A percentile compares a stretch with the other conserved stretches of the same genome.
Evolutionary conservation across 352 stramenopile species (phyloP).

Genomic region (Pythium aristosporum): DNA sequence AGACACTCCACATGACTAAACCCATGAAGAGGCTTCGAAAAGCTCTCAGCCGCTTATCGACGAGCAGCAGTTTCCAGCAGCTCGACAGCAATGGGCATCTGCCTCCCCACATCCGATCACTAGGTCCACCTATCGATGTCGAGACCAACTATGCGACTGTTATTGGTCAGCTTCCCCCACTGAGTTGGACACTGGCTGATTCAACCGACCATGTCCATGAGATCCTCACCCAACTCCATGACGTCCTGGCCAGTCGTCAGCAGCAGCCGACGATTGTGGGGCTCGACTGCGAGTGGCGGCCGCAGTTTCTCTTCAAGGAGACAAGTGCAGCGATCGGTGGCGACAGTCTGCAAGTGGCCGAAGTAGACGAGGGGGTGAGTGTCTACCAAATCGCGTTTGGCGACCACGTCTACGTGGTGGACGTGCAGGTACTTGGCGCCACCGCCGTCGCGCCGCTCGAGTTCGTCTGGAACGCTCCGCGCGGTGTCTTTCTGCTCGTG

Average conservation of each 20-base stretch:
- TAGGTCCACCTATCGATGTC: constrained; percentile 11
- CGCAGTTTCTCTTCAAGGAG: constrained; percentile 41
- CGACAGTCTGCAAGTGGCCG: too few relatives aligned
- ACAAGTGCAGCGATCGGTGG: too few relatives aligned
- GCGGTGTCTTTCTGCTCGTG: constrained; percentile 38
- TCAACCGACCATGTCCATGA: constrained; percentile 7
- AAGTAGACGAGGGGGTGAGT: constrained; percentile 39
- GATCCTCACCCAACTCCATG: background rate
- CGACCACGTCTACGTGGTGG: constrained; percentile 50
- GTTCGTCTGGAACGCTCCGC: constrained; percentile 36
- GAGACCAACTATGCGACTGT: constrained; percentile 2
- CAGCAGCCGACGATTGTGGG: constrained; percentile 32
- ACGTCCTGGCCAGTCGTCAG: background rate
- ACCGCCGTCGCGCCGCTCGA: constrained; percentile 35
- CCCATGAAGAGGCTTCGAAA: constrained; percentile 54
- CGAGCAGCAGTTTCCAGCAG: background rate
- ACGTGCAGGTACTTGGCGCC: constrained; percentile 48
- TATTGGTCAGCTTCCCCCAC: background rate
- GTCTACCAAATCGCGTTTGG: constrained; percentile 52
- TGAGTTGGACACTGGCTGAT: constrained; percentile 12
- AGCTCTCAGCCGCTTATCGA: background rate
- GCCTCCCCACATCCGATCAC: background rate
- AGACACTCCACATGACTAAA: constrained; percentile 45
- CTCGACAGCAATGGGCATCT: background rate
- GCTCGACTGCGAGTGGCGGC: constrained; percentile 68